phyloP scores from a whole-genome alignment of 2,329 filamentous ascomycete species.

The Arthroderma sp. region DNA sequence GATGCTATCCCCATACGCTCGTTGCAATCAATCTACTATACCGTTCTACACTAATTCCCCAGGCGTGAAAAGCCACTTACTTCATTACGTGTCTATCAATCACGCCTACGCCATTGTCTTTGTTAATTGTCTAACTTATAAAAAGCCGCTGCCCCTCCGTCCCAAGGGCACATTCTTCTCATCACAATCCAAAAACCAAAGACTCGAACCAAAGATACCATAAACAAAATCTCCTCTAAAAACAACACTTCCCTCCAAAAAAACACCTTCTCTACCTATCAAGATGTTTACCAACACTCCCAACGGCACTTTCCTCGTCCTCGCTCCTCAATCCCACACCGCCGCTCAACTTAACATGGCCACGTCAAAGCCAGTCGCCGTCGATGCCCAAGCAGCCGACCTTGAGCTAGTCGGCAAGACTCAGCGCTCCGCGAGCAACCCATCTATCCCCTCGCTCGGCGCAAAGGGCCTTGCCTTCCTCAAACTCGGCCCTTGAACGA shows the following conservation, averaged over 20 bases:
- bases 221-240: not conserved
- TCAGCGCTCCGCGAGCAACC: conserved; percentile 13
- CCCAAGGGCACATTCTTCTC: not conserved
- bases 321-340: conserved; percentile 14
- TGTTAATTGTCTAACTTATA: not conserved
- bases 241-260: not conserved
- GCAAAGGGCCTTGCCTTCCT: conserved; percentile 11
- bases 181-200: not conserved
- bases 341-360: conserved; percentile 6
- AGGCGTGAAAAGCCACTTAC: not conserved
- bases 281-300: conserved; percentile 15
- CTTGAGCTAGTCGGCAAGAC: conserved; percentile 5
- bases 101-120: not conserved
- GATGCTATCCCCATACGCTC: conserved; percentile 1
- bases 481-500: conserved; percentile 13
- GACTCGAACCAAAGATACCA: not conserved
- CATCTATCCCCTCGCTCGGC: conserved; percentile 7
- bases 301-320: conserved; percentile 16
- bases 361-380: not conserved
- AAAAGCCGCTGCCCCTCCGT: not conserved
- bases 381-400: not conserved
- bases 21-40: not conserved
- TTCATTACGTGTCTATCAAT: not conserved
- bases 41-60: not conserved
- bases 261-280: not conserved